A percentile compares a stretch with the other conserved stretches of the same genome.
Evolutionary conservation across 345 rosid genomes (phyloP).

Genomic region (Rhizophora apiculata): DNA sequence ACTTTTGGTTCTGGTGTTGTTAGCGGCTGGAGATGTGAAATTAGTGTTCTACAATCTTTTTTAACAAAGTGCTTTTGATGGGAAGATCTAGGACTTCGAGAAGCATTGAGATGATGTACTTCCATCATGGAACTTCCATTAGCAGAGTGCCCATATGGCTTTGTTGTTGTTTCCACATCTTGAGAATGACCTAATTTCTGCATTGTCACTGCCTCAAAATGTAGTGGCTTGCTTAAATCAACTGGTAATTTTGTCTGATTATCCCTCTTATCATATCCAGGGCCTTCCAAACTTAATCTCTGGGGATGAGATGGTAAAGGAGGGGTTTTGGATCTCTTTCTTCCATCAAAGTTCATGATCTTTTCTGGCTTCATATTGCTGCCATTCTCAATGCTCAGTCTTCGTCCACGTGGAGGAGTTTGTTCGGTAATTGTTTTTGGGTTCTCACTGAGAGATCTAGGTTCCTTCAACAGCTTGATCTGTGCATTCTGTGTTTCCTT

Average conservation of each 20-base stretch:
- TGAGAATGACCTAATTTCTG: slow-evolving; percentile 32
- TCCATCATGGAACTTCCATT: slow-evolving; percentile 32
- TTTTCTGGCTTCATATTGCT: slow-evolving; percentile 43
- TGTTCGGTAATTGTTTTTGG: slow-evolving; percentile 38
- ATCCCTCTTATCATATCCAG: slow-evolving; percentile 39
- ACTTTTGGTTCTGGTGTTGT: slow-evolving; percentile 53
- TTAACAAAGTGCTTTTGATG: slow-evolving; percentile 33
- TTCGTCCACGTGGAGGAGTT: slow-evolving; percentile 71
- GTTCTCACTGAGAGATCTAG: slow-evolving; percentile 40
- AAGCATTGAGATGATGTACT: slow-evolving; percentile 28
- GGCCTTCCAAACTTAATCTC: slow-evolving; percentile 69
- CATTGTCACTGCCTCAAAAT: slow-evolving; percentile 19
- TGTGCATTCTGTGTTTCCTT: slow-evolving; percentile 42
- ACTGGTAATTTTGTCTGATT: slow-evolving; percentile 26
- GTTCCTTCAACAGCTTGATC: slow-evolving; percentile 35
- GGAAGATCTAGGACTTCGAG: slow-evolving; percentile 58
- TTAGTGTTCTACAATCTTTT: slow-evolving; percentile 44
- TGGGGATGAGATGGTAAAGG: slow-evolving; percentile 39
- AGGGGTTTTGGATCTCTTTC: slow-evolving; percentile 50
- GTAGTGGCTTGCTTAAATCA: slow-evolving; percentile 17
- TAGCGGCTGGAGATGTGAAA: slow-evolving; percentile 51
- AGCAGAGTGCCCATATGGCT: slow-evolving; percentile 22
- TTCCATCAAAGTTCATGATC: slow-evolving; percentile 34
- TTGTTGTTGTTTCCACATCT: slow-evolving; percentile 36
- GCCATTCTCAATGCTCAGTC: slow-evolving; percentile 59